Evolutionary conservation across 805 yeast genomes (phyloP).

Genomic region (Barnettozyma sucrosica): DNA sequence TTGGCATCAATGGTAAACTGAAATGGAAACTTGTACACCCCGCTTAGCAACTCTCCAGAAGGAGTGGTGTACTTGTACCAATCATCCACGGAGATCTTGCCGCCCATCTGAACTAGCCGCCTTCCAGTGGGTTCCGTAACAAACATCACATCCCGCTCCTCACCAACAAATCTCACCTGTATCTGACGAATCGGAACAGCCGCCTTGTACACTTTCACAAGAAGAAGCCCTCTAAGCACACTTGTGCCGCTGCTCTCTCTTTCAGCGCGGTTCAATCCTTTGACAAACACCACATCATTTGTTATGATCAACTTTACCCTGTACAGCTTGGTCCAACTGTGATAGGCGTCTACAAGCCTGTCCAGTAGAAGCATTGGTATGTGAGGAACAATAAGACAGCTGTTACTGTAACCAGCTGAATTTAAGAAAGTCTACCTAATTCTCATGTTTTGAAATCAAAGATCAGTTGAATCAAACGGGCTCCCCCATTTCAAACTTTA

Average conservation of each 20-base stretch:
- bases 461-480: neutral
- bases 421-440: no score
- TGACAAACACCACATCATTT: slow-evolving; percentile 14
- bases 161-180: slow-evolving; percentile 15
- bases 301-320: slow-evolving; percentile 5
- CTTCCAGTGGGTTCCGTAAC: neutral
- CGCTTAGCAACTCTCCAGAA: slow-evolving; percentile 8
- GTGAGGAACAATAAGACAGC: neutral
- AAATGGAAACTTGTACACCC: slow-evolving; percentile 21
- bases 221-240: slow-evolving; percentile 13
- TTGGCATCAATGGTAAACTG: slow-evolving; percentile 18
- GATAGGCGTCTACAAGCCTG: neutral
- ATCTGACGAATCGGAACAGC: slow-evolving; percentile 10
- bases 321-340: slow-evolving; percentile 3
- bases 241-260: slow-evolving; percentile 10
- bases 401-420: neutral
- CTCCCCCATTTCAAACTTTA: neutral
- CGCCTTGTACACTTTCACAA: slow-evolving; percentile 9
- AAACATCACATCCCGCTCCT: slow-evolving; percentile 8
- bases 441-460: neutral
- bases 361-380: neutral
- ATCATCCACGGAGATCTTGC: slow-evolving; percentile 12
- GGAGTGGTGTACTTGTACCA: slow-evolving; percentile 9
- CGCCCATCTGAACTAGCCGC: slow-evolving; percentile 2
- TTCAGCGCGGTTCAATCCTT: slow-evolving; percentile 18